A percentile compares a stretch with the other conserved stretches of the same genome.
Conservation (phyloP, 2,329 filamentous ascomycete genomes). For the Hypomyces rosellus region DNA sequence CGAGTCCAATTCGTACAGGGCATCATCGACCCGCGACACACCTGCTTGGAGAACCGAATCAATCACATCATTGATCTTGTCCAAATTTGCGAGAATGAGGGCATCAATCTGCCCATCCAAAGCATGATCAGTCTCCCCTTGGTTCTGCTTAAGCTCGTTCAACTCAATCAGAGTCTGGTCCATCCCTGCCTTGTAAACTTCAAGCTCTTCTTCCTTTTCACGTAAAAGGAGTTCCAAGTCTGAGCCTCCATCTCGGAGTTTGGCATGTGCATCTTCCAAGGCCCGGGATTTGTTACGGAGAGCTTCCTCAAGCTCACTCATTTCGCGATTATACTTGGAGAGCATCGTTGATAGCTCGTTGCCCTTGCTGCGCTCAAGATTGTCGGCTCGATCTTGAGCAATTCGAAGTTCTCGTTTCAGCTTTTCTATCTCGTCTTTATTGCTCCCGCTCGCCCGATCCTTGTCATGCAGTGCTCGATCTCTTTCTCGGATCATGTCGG, state of each 20-base stretch:
- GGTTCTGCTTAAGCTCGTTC: conserved; percentile 74
- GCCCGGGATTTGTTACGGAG: conserved; percentile 80
- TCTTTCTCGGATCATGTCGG: conserved; percentile 96
- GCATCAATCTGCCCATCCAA: conserved; percentile 89
- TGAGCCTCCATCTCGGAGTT: conserved; percentile 70
- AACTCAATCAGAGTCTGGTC: conserved; percentile 91
- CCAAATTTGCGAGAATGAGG: conserved; percentile 75
- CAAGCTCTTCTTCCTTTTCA: conserved; percentile 95
- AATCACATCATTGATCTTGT: conserved; percentile 95
- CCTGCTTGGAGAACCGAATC: conserved; percentile 93
- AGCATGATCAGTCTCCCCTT: conserved; percentile 69
- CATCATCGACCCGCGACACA: conserved; percentile 90
- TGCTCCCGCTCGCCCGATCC: conserved; percentile 76
- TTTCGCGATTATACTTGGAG: conserved; percentile 92
- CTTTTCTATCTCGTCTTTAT: conserved; percentile 92
- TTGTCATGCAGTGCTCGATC: conserved; percentile 91
- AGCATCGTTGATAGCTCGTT: conserved; percentile 93
- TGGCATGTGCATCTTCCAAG: conserved; percentile 75
- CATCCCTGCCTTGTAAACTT: conserved; percentile 97
- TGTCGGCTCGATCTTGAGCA: conserved; percentile 86
- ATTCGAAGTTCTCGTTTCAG: conserved; percentile 87
- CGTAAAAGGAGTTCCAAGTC: conserved; percentile 80
- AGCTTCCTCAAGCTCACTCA: conserved; percentile 92
- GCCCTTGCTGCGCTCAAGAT: conserved; percentile 86
- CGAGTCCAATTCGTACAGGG: conserved; percentile 93